A percentile compares a stretch with the other conserved stretches of the same genome.
Evolutionary conservation across 75 land plant species (phyloP).

Genomic region (Chamaecyparis obtusa): DNA sequence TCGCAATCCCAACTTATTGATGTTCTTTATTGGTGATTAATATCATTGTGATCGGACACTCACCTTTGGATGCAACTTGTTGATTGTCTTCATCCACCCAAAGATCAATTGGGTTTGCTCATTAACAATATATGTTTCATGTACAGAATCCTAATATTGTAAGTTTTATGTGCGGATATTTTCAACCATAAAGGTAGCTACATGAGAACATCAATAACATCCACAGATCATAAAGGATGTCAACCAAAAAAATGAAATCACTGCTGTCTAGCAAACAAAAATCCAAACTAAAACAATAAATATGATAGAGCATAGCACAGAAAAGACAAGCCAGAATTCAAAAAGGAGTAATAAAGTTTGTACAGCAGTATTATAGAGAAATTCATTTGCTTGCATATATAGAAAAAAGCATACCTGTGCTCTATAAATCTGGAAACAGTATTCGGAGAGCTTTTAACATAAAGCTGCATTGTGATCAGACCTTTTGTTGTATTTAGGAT

Average conservation of each 20-base stretch:
- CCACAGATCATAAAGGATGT: background rate
- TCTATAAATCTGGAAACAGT: slow-evolving; percentile 70
- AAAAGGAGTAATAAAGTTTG: background rate
- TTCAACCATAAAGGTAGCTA: background rate
- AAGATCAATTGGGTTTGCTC: background rate
- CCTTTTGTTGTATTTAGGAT: slow-evolving; percentile 82
- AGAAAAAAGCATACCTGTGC: slow-evolving; percentile 55
- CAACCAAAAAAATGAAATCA: background rate
- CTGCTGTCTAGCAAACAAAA: background rate
- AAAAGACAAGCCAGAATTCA: background rate
- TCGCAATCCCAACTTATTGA: background rate
- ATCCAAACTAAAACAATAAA: background rate
- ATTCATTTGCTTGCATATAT: background rate
- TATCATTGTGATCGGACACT: no score
- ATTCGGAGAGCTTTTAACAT: slow-evolving; percentile 63
- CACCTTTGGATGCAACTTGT: background rate
- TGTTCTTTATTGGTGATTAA: no score
- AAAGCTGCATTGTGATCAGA: slow-evolving; percentile 69
- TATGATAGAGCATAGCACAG: background rate
- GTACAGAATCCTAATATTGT: background rate
- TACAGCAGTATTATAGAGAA: background rate
- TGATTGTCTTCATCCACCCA: background rate
- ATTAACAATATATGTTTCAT: background rate
- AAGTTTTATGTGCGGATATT: background rate
- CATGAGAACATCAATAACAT: background rate